Evolutionary conservation across 1,284 basidiomycete species (phyloP).

Genomic region (Inonotus hispidus): DNA sequence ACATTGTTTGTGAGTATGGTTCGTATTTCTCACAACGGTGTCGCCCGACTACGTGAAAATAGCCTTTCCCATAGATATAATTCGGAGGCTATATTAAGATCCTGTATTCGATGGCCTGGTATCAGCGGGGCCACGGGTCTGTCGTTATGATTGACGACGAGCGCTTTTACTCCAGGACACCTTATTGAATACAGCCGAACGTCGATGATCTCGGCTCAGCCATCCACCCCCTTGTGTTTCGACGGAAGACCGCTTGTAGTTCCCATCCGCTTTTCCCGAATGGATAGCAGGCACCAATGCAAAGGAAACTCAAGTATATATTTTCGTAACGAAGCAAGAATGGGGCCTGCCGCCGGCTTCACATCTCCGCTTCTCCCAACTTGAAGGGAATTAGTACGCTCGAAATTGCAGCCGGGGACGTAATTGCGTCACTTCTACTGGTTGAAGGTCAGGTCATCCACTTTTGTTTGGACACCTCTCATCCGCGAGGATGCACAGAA

Average conservation of each 20-base stretch:
- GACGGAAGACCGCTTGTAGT: neutral
- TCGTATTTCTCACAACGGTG: neutral
- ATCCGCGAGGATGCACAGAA: neutral
- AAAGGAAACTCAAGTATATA: neutral
- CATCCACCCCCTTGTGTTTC: neutral
- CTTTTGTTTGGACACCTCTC: neutral
- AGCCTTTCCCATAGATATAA: no score
- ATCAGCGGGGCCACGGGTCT: no score
- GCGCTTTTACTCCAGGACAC: no score
- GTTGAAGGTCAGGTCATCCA: neutral
- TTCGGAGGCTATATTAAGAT: no score
- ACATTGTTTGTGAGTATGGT: neutral
- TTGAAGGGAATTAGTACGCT: neutral
- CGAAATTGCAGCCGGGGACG: neutral
- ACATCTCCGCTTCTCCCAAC: neutral
- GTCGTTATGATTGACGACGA: no score
- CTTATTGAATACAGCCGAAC: neutral
- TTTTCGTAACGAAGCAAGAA: neutral
- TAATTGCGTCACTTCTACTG: neutral
- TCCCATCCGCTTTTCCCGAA: neutral
- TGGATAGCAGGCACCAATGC: neutral
- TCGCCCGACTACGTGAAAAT: neutral
- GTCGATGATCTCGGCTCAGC: neutral
- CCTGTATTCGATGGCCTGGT: neutral
- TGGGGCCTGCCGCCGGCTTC: neutral